A percentile compares a stretch with the other conserved stretches of the same genome.
phyloP scores from a whole-genome alignment of 2,329 filamentous ascomycete species.

The Microsporum ferrugineum region DNA sequence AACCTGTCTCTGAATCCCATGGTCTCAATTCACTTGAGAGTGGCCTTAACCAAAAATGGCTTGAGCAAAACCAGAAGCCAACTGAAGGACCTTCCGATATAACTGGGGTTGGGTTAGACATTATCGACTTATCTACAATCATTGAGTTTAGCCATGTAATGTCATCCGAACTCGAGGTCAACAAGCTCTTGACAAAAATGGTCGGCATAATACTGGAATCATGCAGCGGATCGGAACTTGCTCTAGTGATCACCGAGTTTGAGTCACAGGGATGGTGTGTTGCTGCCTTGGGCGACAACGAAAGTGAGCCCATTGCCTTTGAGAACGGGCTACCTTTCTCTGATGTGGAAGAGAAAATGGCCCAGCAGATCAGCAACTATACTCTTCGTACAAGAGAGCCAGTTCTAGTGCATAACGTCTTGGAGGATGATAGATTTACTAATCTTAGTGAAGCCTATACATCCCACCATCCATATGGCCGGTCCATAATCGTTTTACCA shows the following conservation, averaged over 20 bases:
- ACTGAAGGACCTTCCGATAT: constrained; percentile 32
- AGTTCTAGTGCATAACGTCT: constrained; percentile 52
- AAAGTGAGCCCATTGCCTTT: constrained; percentile 44
- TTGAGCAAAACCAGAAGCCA: constrained; percentile 32
- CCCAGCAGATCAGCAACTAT: constrained; percentile 51
- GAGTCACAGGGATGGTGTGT: constrained; percentile 48
- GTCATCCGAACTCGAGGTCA: constrained; percentile 53
- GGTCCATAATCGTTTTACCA: constrained; percentile 51
- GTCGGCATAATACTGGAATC: constrained; percentile 54
- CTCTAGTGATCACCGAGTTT: constrained; percentile 50
- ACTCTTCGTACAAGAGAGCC: constrained; percentile 51
- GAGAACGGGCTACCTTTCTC: constrained; percentile 46
- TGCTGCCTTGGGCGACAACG: constrained; percentile 48
- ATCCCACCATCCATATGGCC: constrained; percentile 44
- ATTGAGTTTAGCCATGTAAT: constrained; percentile 54
- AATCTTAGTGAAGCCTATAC: constrained; percentile 49
- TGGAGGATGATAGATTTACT: constrained; percentile 54
- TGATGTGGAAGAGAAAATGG: constrained; percentile 47
- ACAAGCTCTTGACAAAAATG: constrained; percentile 52
- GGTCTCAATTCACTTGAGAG: constrained; percentile 26
- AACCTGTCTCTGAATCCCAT: constrained; percentile 21
- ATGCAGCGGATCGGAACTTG: constrained; percentile 49
- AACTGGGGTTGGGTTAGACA: constrained; percentile 40
- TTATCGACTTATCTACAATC: constrained; percentile 53
- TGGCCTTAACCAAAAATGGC: constrained; percentile 32